phyloP scores from a whole-genome alignment of 1,139 yeast species.

The Suhomyces chickasaworum region DNA sequence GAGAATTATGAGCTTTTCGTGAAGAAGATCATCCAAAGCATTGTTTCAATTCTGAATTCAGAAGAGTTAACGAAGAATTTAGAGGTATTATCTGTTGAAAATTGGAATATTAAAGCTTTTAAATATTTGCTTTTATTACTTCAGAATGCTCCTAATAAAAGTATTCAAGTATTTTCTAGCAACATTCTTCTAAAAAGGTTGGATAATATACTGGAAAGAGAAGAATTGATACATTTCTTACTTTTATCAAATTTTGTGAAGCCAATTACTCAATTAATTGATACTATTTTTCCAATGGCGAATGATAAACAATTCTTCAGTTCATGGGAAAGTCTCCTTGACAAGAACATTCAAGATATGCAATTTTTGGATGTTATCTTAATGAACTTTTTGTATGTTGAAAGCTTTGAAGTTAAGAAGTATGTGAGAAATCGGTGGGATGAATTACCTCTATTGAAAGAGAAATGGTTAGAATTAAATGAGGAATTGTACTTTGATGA shows the following conservation, averaged over 20 bases:
- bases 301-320: constrained; percentile 18
- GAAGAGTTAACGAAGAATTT: constrained; percentile 31
- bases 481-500: constrained; percentile 9
- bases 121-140: constrained; percentile 35
- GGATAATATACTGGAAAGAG: constrained; percentile 20
- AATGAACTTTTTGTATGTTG: constrained; percentile 14
- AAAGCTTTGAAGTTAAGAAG: constrained; percentile 19
- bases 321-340: constrained; percentile 26
- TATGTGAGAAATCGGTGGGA: constrained; percentile 21
- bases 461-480: constrained; percentile 15
- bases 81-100: constrained; percentile 22
- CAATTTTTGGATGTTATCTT: constrained; percentile 24
- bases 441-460: constrained; percentile 17
- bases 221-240: constrained; percentile 25
- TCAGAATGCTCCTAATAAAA: constrained; percentile 38
- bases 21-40: constrained; percentile 37
- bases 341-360: constrained; percentile 13
- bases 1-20: constrained; percentile 31
- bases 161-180: constrained; percentile 28
- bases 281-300: constrained; percentile 9
- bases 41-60: constrained; percentile 30
- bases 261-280: constrained; percentile 25
- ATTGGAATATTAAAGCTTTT: constrained; percentile 36
- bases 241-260: constrained; percentile 24
- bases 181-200: constrained; percentile 22